A percentile compares a stretch with the other conserved stretches of the same genome.
Evolutionary conservation across 345 rosid species (phyloP).

Genomic region (Barbarea vulgaris): DNA sequence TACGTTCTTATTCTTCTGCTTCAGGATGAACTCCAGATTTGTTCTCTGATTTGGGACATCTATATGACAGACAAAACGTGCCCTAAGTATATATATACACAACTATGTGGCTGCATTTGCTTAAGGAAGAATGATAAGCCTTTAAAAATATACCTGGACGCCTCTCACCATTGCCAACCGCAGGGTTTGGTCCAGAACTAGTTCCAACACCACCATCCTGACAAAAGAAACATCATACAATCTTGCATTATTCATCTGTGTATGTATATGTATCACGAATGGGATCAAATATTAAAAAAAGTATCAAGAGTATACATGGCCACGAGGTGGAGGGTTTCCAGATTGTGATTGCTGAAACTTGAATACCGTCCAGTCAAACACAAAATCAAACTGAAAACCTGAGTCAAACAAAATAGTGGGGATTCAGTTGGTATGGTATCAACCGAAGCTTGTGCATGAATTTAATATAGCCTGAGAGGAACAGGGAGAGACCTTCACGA

Average conservation of each 20-base stretch:
- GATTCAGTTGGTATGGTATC: background rate
- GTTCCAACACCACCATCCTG: conserved; percentile 79
- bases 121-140: background rate
- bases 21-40: conserved; percentile 53
- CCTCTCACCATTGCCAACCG: conserved; percentile 52
- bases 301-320: conserved; percentile 33
- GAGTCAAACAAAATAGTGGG: conserved; percentile 23
- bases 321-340: conserved; percentile 68
- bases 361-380: conserved; percentile 94
- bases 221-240: conserved; percentile 25
- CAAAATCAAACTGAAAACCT: conserved; percentile 97
- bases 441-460: conserved; percentile 9
- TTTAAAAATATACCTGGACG: conserved; percentile 53
- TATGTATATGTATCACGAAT: background rate
- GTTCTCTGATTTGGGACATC: conserved; percentile 66
- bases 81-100: conserved; percentile 36
- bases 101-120: conserved; percentile 10
- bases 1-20: conserved; percentile 76
- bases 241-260: background rate
- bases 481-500: conserved; percentile 64
- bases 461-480: background rate
- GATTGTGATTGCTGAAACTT: conserved; percentile 91
- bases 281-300: background rate
- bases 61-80: conserved; percentile 53
- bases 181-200: conserved; percentile 65